Percentiles rank a stretch among this genome's conserved stretches.
These are phyloP conservation scores for Blastobotrys persicus DNA, from an alignment of 1,139 yeast species.

Conservation along the genomic window DNA sequence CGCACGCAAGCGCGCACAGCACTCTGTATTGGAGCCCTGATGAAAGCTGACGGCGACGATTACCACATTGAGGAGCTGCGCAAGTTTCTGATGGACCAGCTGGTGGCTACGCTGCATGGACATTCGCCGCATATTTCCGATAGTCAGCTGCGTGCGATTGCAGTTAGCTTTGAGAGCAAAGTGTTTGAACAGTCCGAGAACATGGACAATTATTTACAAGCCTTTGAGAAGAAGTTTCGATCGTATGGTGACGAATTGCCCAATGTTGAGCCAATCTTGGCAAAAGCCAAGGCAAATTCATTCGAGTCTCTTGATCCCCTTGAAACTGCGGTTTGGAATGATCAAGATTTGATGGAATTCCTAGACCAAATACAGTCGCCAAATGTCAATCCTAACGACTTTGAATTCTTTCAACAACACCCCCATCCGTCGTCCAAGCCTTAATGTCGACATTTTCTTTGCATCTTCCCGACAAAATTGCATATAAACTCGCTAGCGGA, in stretches of 20 bases:
- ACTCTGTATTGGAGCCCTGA: background rate
- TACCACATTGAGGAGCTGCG: constrained; percentile 12
- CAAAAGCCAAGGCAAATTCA: too few species aligned
- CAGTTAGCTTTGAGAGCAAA: constrained; percentile 17
- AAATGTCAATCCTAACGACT: background rate
- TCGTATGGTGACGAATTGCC: constrained; percentile 15
- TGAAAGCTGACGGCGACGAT: background rate
- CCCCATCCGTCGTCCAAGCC: background rate
- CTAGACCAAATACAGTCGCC: background rate
- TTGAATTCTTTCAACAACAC: background rate
- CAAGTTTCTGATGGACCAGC: constrained; percentile 13
- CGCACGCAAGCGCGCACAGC: too few species aligned
- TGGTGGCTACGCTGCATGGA: constrained; percentile 14
- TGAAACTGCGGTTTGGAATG: background rate
- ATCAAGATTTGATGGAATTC: background rate
- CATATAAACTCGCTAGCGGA: too few species aligned
- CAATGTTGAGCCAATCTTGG: background rate
- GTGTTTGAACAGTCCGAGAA: constrained; percentile 10
- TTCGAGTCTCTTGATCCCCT: background rate
- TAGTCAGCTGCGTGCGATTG: constrained; percentile 15
- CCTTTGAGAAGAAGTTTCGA: constrained; percentile 14
- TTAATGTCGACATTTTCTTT: too few species aligned
- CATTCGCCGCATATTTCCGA: constrained; percentile 15
- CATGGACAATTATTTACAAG: constrained; percentile 13
- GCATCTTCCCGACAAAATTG: too few species aligned